These are phyloP conservation scores for Amanita thiersii DNA, from an alignment of 768 basidiomycete species.

Conservation along the genomic window DNA sequence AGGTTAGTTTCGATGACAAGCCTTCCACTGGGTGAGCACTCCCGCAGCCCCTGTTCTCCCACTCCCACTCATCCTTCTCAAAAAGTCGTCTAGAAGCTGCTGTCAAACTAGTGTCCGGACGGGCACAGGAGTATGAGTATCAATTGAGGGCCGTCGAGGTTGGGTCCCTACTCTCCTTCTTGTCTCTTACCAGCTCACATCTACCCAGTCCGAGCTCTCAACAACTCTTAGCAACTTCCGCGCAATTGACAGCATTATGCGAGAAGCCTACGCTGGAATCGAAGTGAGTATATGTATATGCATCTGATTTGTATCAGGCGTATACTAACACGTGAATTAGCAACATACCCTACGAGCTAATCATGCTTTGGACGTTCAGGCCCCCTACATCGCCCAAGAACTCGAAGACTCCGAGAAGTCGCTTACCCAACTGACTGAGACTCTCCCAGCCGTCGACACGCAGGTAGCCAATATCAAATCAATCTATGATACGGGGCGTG, in stretches of 20 bases:
- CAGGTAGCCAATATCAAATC: conserved; percentile 54
- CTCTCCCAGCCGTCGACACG: conserved; percentile 51
- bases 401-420: conserved; percentile 54
- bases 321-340: conserved; percentile 21
- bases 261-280: conserved; percentile 53
- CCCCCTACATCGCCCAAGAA: conserved; percentile 53
- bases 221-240: conserved; percentile 70
- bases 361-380: conserved; percentile 46
- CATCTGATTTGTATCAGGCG: too few species aligned
- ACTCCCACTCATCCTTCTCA: conserved; percentile 1
- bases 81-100: conserved; percentile 37
- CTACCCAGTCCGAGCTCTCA: conserved; percentile 48
- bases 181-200: conserved; percentile 5
- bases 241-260: conserved; percentile 61
- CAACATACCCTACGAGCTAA: conserved; percentile 52
- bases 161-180: conserved; percentile 7
- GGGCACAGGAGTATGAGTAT: conserved; percentile 40
- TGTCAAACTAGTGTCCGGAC: conserved; percentile 37
- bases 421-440: conserved; percentile 46
- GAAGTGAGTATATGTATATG: conserved; percentile 29
- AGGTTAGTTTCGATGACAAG: conserved; percentile 13
- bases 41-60: neutral
- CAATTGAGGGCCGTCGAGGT: conserved; percentile 61
- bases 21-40: conserved; percentile 12
- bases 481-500: conserved; percentile 67